phyloP scores from a whole-genome alignment of 2,329 filamentous ascomycete genomes.

The Aspergillus pseudoviridinutans region DNA sequence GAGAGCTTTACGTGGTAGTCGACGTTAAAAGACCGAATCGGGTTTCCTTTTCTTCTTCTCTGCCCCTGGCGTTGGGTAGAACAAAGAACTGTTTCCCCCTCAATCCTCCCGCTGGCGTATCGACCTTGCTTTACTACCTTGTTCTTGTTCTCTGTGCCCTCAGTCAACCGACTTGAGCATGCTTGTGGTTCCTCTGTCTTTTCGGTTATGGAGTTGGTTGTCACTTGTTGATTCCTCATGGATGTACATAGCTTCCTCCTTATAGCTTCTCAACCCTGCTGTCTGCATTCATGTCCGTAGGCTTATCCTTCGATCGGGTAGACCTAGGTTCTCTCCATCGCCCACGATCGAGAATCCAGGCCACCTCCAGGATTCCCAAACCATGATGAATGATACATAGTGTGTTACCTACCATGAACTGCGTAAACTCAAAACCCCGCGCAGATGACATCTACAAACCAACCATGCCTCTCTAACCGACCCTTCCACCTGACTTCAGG shows the following conservation, averaged over 20 bases:
- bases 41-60: not conserved
- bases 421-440: not conserved
- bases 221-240: not conserved
- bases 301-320: not conserved
- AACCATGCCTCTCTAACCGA: no score
- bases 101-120: not conserved
- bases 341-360: not conserved
- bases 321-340: no score
- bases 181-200: not conserved
- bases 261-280: not conserved
- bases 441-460: no score
- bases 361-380: not conserved
- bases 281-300: not conserved
- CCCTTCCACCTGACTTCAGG: no score
- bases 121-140: not conserved
- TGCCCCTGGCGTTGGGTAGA: not conserved
- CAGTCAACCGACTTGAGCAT: not conserved
- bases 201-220: not conserved
- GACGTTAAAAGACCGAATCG: not conserved
- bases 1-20: conserved; percentile 61
- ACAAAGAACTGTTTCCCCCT: not conserved
- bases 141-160: not conserved
- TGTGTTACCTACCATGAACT: not conserved
- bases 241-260: not conserved
- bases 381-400: no score